Conservation (phyloP, 805 yeast genomes). For the Saccharomycopsis olivae region DNA sequence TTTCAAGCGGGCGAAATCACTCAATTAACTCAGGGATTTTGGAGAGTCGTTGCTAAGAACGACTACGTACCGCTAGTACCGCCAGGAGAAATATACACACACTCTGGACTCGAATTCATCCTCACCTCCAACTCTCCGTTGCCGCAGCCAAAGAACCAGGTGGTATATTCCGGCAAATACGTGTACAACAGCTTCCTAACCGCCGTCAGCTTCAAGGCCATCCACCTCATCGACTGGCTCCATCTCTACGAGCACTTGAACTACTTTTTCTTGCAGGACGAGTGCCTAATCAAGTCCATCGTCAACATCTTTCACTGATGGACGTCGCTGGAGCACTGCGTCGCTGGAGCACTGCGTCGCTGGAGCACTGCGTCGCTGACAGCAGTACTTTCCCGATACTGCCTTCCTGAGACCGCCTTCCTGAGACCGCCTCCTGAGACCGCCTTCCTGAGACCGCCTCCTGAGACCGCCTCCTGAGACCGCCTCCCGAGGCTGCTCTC, state of each 20-base stretch:
- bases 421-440: too few species aligned
- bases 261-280: conserved; percentile 10
- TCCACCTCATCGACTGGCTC: conserved; percentile 6
- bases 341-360: too few species aligned
- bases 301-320: too few species aligned
- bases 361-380: too few species aligned
- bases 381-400: too few species aligned
- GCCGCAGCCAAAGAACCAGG: conserved; percentile 25
- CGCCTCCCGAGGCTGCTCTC: too few species aligned
- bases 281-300: conserved; percentile 4
- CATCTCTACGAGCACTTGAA: conserved; percentile 14
- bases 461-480: too few species aligned
- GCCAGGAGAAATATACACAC: conserved; percentile 31
- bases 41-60: conserved; percentile 45
- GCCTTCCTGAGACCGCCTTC: too few species aligned
- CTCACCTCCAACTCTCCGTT: conserved; percentile 28
- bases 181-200: conserved; percentile 11
- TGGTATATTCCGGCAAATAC: conserved; percentile 20
- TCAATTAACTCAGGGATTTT: conserved; percentile 28
- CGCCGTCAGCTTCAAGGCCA: background rate
- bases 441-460: too few species aligned
- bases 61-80: conserved; percentile 56
- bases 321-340: too few species aligned
- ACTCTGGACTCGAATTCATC: conserved; percentile 42
- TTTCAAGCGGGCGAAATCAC: conserved; percentile 22